phyloP scores from a whole-genome alignment of 257 asterid species.

The Henckelia pumila region DNA sequence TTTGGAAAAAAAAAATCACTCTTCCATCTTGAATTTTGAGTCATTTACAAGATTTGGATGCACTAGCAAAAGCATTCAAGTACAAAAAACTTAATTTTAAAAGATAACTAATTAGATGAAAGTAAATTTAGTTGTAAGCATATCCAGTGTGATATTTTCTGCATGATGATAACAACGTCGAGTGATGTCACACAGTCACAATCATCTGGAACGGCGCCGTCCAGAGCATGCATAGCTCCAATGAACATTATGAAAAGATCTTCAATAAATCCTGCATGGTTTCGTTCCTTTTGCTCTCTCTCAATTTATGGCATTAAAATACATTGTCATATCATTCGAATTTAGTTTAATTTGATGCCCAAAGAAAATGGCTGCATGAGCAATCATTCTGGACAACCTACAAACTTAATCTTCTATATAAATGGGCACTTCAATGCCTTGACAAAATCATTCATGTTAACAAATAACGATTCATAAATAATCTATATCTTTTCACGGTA shows the following conservation, averaged over 20 bases:
- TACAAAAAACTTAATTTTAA: too few relatives aligned
- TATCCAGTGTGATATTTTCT: not conserved
- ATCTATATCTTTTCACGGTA: not conserved
- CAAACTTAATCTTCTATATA: constrained; percentile 28
- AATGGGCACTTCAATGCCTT: constrained; percentile 15
- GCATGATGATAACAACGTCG: not conserved
- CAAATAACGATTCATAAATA: not conserved
- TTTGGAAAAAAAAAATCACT: too few relatives aligned
- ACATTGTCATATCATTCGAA: constrained; percentile 28
- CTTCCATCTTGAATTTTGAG: too few relatives aligned
- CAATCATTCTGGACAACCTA: constrained; percentile 26
- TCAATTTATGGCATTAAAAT: not conserved
- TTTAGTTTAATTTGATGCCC: not conserved
- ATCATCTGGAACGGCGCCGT: constrained; percentile 60
- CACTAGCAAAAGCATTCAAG: too few relatives aligned
- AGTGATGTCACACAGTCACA: constrained; percentile 41
- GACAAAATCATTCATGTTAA: not conserved
- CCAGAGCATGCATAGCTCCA: constrained; percentile 25
- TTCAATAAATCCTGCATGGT: not conserved
- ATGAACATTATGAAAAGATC: constrained; percentile 6
- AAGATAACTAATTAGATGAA: too few relatives aligned
- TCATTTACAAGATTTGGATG: too few relatives aligned
- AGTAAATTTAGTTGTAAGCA: not conserved
- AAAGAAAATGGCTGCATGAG: constrained; percentile 31
- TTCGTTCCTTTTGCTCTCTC: not conserved